Conservation (phyloP, 208 protist species). For the Leishmania lainsoni region DNA sequence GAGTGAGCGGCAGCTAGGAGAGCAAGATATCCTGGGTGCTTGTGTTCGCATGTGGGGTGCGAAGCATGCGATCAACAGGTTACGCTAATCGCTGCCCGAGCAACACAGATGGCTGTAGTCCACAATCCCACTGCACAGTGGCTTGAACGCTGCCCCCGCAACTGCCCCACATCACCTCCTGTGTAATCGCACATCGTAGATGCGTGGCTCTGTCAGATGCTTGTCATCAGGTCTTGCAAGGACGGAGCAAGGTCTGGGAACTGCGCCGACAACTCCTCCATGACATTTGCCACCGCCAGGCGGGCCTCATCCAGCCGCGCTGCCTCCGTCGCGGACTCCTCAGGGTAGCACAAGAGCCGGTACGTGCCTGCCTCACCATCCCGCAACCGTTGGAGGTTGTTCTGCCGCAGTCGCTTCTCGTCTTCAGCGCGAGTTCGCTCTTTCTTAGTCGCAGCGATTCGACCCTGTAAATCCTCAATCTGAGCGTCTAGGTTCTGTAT, state of each 20-base stretch:
- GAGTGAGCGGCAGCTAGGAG: background rate
- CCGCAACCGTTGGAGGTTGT: slow-evolving; percentile 78
- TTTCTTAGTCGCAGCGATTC: slow-evolving; percentile 55
- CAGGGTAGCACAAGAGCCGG: slow-evolving; percentile 72
- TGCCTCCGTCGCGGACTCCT: slow-evolving; percentile 53
- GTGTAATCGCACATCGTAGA: background rate
- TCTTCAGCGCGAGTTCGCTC: slow-evolving; percentile 75
- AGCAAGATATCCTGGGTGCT: background rate
- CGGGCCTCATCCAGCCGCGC: slow-evolving; percentile 67
- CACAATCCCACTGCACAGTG: background rate
- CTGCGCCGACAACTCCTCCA: slow-evolving; percentile 69
- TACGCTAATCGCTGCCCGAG: background rate
- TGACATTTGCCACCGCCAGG: slow-evolving; percentile 60
- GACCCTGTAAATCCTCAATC: slow-evolving; percentile 68
- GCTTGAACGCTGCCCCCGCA: background rate
- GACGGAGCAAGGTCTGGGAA: slow-evolving; percentile 78
- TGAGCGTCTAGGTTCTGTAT: slow-evolving; percentile 70
- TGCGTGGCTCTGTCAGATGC: slow-evolving; percentile 26
- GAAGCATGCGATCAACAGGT: background rate
- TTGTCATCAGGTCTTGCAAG: slow-evolving; percentile 63
- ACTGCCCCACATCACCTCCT: background rate
- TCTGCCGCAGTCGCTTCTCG: slow-evolving; percentile 80
- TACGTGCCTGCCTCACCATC: slow-evolving; percentile 87
- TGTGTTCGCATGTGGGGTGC: background rate
- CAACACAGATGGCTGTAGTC: background rate